Conservation (phyloP, 805 yeast species). For the Lachancea nothofagi region DNA sequence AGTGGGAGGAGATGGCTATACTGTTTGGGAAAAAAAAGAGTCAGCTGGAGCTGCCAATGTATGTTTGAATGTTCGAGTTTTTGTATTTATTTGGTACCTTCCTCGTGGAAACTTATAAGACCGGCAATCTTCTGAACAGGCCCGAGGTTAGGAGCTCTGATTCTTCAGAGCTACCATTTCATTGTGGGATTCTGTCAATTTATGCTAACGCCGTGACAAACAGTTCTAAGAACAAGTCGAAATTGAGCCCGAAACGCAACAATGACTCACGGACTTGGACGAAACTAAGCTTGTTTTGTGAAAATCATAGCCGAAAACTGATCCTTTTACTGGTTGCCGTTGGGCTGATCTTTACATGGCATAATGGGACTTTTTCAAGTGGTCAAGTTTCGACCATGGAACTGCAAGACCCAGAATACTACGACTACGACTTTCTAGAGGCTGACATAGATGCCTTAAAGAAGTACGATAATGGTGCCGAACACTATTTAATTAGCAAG, state of each 20-base stretch:
- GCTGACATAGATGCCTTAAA: constrained; percentile 31
- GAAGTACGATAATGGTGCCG: constrained; percentile 38
- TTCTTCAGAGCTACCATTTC: too few relatives aligned
- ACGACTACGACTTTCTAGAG: constrained; percentile 32
- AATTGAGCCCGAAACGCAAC: constrained; percentile 3
- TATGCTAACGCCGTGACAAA: background rate
- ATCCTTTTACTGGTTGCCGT: background rate
- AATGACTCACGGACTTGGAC: background rate
- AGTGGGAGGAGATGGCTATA: constrained; percentile 6
- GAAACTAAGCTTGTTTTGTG: background rate
- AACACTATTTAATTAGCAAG: constrained; percentile 33
- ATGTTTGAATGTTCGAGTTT: constrained; percentile 3
- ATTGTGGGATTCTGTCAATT: background rate
- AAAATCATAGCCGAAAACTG: background rate
- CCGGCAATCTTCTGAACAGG: too few relatives aligned
- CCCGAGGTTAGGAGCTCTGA: too few relatives aligned
- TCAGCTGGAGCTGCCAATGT: constrained; percentile 13
- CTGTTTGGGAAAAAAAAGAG: constrained; percentile 9
- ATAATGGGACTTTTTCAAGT: background rate
- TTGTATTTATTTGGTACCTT: too few relatives aligned
- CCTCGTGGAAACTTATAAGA: too few relatives aligned
- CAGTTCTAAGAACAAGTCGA: constrained; percentile 5
- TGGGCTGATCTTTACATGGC: background rate
- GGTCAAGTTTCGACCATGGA: background rate
- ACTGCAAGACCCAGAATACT: constrained; percentile 30